These are phyloP conservation scores for Betula pendula DNA, from an alignment of 306 rosid species.

Conservation along the genomic window DNA sequence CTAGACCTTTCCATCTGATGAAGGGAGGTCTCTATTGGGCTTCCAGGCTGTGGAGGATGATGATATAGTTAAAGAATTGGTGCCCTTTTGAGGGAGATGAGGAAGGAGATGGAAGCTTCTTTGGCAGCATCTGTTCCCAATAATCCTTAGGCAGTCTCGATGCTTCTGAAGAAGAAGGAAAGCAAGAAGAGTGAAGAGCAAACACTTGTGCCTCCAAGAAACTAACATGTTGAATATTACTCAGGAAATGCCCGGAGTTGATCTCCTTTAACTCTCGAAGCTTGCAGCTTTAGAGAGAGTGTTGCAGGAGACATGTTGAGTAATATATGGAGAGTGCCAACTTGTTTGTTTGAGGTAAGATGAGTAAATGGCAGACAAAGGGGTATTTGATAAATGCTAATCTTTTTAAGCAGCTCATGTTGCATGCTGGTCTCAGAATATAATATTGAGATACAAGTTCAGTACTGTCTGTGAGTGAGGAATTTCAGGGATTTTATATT, in stretches of 20 bases:
- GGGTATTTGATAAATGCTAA: constrained; percentile 49
- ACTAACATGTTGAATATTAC: constrained; percentile 45
- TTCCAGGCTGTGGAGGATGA: constrained; percentile 47
- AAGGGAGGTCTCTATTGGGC: constrained; percentile 31
- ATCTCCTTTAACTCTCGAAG: constrained; percentile 31
- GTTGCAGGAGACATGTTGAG: constrained; percentile 70
- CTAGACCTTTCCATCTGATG: constrained; percentile 53
- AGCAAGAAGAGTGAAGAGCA: constrained; percentile 54
- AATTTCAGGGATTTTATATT: constrained; percentile 28
- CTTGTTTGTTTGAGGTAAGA: constrained; percentile 65
- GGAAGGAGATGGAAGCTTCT: constrained; percentile 82
- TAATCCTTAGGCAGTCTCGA: constrained; percentile 57
- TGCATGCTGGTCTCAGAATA: constrained; percentile 39
- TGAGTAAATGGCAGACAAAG: constrained; percentile 75
- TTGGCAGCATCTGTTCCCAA: constrained; percentile 89
- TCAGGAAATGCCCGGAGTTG: neutral
- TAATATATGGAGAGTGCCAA: constrained; percentile 68
- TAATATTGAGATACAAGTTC: constrained; percentile 38
- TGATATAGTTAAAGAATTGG: constrained; percentile 45
- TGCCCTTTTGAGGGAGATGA: constrained; percentile 92
- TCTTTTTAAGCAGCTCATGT: constrained; percentile 46
- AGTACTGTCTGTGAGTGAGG: constrained; percentile 29
- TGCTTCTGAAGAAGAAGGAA: constrained; percentile 57
- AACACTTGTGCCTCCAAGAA: constrained; percentile 52
- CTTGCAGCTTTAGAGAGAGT: constrained; percentile 50